A percentile compares a stretch with the other conserved stretches of the same genome.
Conservation (phyloP, 2,329 filamentous ascomycete genomes). For the Sclerotinia subarctica region DNA sequence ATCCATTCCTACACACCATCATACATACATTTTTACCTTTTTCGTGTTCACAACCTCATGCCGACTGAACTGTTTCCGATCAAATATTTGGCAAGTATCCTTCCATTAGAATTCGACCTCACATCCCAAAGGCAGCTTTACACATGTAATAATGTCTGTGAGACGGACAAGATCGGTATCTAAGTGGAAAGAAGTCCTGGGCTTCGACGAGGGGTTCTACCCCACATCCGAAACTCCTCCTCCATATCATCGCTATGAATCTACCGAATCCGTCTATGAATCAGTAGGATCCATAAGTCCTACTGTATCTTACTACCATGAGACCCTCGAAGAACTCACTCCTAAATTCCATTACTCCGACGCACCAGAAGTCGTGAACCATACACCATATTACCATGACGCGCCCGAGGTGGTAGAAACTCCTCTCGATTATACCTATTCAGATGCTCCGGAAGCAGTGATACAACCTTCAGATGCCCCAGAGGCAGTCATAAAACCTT, state of each 20-base stretch:
- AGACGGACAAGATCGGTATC: conserved; percentile 29
- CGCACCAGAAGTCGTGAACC: conserved; percentile 12
- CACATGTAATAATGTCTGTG: conserved; percentile 22
- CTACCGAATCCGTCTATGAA: conserved; percentile 21
- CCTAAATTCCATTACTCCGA: conserved; percentile 19
- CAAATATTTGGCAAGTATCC: background rate
- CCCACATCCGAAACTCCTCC: conserved; percentile 19
- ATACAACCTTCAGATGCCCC: conserved; percentile 1
- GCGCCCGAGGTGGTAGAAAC: conserved; percentile 12
- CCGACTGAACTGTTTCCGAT: conserved; percentile 9
- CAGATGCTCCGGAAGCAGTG: conserved; percentile 17
- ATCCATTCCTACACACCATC: conserved; percentile 14
- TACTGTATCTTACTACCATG: conserved; percentile 21
- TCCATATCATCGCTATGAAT: conserved; percentile 20
- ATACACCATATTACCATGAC: conserved; percentile 10
- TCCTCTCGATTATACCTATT: conserved; percentile 20
- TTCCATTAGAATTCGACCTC: background rate
- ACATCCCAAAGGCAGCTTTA: background rate
- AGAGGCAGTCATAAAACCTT: conserved; percentile 1
- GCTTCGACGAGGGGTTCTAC: conserved; percentile 33
- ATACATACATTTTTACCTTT: background rate
- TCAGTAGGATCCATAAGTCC: conserved; percentile 19
- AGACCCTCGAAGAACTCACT: conserved; percentile 21
- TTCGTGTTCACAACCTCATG: conserved; percentile 2
- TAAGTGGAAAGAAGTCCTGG: conserved; percentile 36